These are phyloP conservation scores for Entomophthora muscae DNA, from an alignment of 371 early-diverging fungal species.

Conservation along the genomic window DNA sequence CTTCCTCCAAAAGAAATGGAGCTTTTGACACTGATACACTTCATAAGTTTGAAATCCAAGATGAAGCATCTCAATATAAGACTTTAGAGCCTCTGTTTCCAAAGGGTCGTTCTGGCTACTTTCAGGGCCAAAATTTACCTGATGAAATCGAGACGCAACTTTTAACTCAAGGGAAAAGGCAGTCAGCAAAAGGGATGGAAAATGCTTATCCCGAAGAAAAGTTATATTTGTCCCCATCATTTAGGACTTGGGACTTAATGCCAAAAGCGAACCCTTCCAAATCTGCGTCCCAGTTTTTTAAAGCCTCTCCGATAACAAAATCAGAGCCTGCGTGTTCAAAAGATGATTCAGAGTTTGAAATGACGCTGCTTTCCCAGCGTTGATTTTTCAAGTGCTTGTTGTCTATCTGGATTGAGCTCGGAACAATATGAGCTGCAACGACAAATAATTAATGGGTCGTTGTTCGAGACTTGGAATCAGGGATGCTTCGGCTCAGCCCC, in stretches of 20 bases:
- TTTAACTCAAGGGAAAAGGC: not conserved
- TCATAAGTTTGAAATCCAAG: not conserved
- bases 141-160: not conserved
- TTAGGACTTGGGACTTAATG: not conserved
- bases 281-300: not conserved
- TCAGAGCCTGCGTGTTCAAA: not conserved
- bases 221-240: not conserved
- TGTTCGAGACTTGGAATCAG: no score
- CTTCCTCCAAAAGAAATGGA: not conserved
- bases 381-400: no score
- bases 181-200: not conserved
- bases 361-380: not conserved
- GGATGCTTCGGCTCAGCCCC: no score
- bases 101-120: not conserved
- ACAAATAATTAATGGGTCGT: no score
- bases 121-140: not conserved
- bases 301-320: not conserved
- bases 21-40: not conserved
- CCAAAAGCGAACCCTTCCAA: not conserved
- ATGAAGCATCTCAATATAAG: not conserved
- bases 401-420: no score
- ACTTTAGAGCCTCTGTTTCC: not conserved
- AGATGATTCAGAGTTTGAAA: not conserved
- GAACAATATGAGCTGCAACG: no score
- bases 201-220: not conserved